phyloP scores from a whole-genome alignment of 441 rosid genomes.

The Populus tomentosa region DNA sequence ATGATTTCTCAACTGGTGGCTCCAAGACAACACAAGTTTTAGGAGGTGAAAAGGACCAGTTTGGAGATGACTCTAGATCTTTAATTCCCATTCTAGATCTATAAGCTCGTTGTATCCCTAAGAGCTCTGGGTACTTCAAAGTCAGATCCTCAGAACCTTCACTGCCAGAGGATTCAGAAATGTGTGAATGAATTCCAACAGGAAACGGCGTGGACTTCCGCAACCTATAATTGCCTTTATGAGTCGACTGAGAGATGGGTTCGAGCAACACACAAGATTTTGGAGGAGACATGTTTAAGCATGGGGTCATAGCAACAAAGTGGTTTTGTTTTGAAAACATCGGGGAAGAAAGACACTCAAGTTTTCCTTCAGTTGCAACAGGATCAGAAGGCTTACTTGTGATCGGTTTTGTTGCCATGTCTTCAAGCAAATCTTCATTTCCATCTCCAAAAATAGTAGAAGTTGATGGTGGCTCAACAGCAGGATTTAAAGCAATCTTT shows the following conservation, averaged over 20 bases:
- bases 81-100: conserved; percentile 37
- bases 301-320: conserved; percentile 67
- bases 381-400: conserved; percentile 34
- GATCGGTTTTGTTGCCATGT: conserved; percentile 24
- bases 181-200: conserved; percentile 35
- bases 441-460: conserved; percentile 33
- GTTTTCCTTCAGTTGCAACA: conserved; percentile 15
- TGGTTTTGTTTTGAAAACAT: conserved; percentile 28
- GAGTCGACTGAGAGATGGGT: conserved; percentile 40
- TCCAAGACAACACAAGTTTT: conserved; percentile 70
- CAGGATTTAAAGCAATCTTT: conserved; percentile 26
- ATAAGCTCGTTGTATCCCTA: conserved; percentile 46
- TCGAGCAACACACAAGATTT: conserved; percentile 70
- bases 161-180: conserved; percentile 47
- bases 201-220: conserved; percentile 60
- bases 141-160: conserved; percentile 43
- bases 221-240: conserved; percentile 23
- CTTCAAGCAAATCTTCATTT: conserved; percentile 36
- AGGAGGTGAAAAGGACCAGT: conserved; percentile 92
- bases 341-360: conserved; percentile 40
- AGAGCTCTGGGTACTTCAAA: conserved; percentile 67
- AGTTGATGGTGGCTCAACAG: conserved; percentile 30
- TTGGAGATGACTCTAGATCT: conserved; percentile 58
- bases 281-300: conserved; percentile 77
- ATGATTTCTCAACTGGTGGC: conserved; percentile 45